phyloP scores from a whole-genome alignment of 129 eudicot genomes.

The Artemisia argyi region DNA sequence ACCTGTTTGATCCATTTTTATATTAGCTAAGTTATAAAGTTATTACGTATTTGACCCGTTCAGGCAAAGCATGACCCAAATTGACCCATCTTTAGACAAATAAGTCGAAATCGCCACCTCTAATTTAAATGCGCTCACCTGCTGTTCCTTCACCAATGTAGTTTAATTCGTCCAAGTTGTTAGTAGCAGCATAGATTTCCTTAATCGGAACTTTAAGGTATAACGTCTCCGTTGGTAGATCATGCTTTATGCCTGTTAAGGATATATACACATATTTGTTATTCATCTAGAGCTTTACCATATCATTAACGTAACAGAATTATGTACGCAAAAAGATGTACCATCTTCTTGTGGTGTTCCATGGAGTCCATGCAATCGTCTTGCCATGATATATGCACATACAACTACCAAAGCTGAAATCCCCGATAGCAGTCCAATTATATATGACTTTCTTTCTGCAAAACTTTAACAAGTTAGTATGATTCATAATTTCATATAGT shows the following conservation, averaged over 20 bases:
- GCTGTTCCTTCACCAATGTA: constrained; percentile 74
- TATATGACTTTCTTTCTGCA: constrained; percentile 26
- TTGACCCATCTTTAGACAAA: too few relatives aligned
- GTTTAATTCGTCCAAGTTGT: constrained; percentile 45
- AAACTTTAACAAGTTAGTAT: constrained; percentile 8
- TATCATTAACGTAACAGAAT: constrained; percentile 2
- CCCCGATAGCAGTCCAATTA: constrained; percentile 42
- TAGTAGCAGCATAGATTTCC: constrained; percentile 59
- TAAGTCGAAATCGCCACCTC: too few relatives aligned
- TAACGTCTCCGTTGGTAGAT: constrained; percentile 43
- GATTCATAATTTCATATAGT: background rate
- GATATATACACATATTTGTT: background rate
- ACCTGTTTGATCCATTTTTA: too few relatives aligned
- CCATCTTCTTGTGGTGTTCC: constrained; percentile 38
- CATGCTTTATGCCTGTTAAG: constrained; percentile 31
- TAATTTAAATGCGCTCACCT: constrained; percentile 36
- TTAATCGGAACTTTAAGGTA: constrained; percentile 39
- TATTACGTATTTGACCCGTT: too few relatives aligned
- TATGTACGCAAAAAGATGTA: constrained; percentile 5
- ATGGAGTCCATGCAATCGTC: constrained; percentile 26
- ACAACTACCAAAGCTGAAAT: constrained; percentile 23
- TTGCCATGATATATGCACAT: constrained; percentile 29
- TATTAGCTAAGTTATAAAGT: too few relatives aligned
- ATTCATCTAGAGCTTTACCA: constrained; percentile 5
- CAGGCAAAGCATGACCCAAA: too few relatives aligned